phyloP scores from a whole-genome alignment of 2,329 filamentous ascomycete species.

The Cordyceps militaris region DNA sequence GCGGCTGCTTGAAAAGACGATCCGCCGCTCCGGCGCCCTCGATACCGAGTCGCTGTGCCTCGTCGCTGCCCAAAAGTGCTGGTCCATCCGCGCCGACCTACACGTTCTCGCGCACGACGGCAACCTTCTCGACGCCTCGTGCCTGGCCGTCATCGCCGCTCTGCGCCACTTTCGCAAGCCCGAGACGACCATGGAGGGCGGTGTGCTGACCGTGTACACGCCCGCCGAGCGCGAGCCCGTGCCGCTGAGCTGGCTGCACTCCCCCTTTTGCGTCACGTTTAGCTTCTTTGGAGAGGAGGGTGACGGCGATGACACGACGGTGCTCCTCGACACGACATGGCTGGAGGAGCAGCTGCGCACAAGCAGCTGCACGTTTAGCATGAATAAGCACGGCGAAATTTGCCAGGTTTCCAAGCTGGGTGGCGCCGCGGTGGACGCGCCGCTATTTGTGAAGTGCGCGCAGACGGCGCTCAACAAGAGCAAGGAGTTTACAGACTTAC shows the following conservation, averaged over 20 bases:
- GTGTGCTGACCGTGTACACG: slow-evolving; percentile 76
- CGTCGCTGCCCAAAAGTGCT: slow-evolving; percentile 82
- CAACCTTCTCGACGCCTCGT: slow-evolving; percentile 78
- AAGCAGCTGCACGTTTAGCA: slow-evolving; percentile 69
- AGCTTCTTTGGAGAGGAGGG: slow-evolving; percentile 71
- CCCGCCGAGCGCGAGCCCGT: slow-evolving; percentile 83
- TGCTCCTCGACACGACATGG: slow-evolving; percentile 64
- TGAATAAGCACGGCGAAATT: slow-evolving; percentile 85
- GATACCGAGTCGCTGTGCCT: slow-evolving; percentile 96
- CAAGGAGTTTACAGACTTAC: slow-evolving; percentile 67
- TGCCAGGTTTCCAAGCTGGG: slow-evolving; percentile 90
- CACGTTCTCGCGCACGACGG: slow-evolving; percentile 90
- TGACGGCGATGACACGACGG: slow-evolving; percentile 34
- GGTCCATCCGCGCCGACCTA: slow-evolving; percentile 83
- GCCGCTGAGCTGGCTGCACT: slow-evolving; percentile 82
- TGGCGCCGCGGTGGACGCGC: slow-evolving; percentile 72
- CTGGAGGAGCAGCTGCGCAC: slow-evolving; percentile 71
- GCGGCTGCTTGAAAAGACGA: slow-evolving; percentile 84
- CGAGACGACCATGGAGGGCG: slow-evolving; percentile 80
- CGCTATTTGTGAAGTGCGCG: slow-evolving; percentile 69
- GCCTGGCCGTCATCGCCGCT: slow-evolving; percentile 79
- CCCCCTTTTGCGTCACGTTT: slow-evolving; percentile 86
- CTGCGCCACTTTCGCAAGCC: slow-evolving; percentile 87
- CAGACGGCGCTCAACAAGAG: slow-evolving; percentile 69
- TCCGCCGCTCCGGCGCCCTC: slow-evolving; percentile 83